Evolutionary conservation across 2,329 filamentous ascomycete genomes (phyloP), one percentile per base, ranked within the genome.

Genomic region (Fusarium sp.): DNA sequence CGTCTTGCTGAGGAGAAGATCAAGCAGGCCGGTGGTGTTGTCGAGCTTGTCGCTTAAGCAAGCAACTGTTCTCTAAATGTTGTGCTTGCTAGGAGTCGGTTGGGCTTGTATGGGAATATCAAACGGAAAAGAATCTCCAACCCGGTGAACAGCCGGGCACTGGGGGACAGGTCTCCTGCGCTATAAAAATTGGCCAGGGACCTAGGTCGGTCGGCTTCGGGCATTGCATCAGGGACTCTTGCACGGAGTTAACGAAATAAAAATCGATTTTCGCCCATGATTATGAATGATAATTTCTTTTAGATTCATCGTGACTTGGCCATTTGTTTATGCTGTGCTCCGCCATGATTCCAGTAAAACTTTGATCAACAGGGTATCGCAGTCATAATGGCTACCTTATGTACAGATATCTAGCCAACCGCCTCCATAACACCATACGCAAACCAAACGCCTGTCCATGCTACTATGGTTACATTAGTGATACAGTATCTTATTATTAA

Each of bases 1-100:
- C 92, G 92, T 83, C 91, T 97, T 83, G 96, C 96, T 76, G 96
- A 99, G 92, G 89, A 93, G 87, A 99, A 99, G 92, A 98, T 99
- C 86, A 97, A 93, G 83, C 93, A 96, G 84, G 95, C 94, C 79
- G 96, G 96, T 84, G 95, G 95, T 85, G 93, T 97, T 80, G 88
- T 97, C 79, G 93, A 98, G 89, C 89, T 98, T 83, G 93, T 98
- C 80, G 94, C 94, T 85, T 98, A 84, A 81, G 78, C 75, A 41
- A 70, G 50, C 37, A 59, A 63, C 50, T 53, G 57, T 46, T 56
- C 58, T 57, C 49, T 69, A 66, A 69, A 57, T 63, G 46, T 58
- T 60, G 56, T 66, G 66, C 62, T 69, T 66, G 66, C 64, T 69
- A 62, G 75, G 77, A 76, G 75, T 77, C 74, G 62, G 73, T 33